These are phyloP conservation scores for Apiospora malaysiana DNA, from an alignment of 2,329 filamentous ascomycete species.

Conservation along the genomic window DNA sequence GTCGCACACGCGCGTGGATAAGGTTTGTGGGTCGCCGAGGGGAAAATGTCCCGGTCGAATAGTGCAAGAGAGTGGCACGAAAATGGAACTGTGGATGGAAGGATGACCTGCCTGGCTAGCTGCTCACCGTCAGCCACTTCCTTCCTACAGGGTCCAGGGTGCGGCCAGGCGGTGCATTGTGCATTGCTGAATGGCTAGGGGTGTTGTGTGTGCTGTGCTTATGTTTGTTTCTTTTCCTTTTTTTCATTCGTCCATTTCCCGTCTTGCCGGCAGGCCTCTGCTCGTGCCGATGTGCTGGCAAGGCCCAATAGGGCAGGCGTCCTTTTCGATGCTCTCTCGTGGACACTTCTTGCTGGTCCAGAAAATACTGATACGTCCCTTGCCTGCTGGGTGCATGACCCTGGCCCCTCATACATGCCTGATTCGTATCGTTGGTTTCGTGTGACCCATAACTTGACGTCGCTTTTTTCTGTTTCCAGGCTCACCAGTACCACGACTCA, in stretches of 20 bases:
- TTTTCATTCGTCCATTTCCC: not conserved
- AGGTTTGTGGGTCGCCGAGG: not conserved
- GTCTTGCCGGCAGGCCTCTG: not conserved
- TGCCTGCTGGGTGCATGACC: not conserved
- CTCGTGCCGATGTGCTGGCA: slow-evolving; percentile 14
- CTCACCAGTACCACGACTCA: not conserved
- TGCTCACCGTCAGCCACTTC: not conserved
- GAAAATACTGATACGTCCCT: not conserved
- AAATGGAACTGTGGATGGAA: not conserved
- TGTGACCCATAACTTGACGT: not conserved
- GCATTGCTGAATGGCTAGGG: too few species aligned
- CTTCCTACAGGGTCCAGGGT: not conserved
- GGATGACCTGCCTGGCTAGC: slow-evolving; percentile 1
- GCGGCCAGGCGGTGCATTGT: not conserved
- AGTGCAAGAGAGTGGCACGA: not conserved
- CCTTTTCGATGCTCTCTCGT: not conserved
- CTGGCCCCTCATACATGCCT: not conserved
- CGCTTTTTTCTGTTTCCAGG: not conserved
- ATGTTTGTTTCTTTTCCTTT: not conserved
- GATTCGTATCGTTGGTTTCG: slow-evolving; percentile 8
- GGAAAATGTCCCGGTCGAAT: slow-evolving; percentile 4
- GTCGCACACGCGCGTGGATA: not conserved
- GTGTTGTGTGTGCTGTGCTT: slow-evolving; percentile 7
- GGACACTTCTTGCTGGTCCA: not conserved
- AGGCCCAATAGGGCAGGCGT: not conserved